Conservation (phyloP, 1,284 basidiomycete genomes). For the Ceratobasidium sp. region DNA sequence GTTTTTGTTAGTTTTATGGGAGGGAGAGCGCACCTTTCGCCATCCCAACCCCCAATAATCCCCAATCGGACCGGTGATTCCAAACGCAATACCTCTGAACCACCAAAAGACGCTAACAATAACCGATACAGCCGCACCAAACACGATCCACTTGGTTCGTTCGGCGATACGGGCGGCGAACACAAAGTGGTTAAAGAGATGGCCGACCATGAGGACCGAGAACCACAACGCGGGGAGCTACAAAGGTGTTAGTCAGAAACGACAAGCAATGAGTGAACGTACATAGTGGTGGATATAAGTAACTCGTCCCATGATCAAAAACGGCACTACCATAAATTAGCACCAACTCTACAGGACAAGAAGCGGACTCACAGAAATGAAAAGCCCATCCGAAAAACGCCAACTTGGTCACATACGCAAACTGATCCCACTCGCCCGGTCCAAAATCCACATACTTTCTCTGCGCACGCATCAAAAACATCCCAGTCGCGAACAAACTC, state of each 20-base stretch:
- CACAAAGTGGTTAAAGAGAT: slow-evolving; percentile 89
- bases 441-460: slow-evolving; percentile 90
- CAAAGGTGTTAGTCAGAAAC: slow-evolving; percentile 14
- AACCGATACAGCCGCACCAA: slow-evolving; percentile 63
- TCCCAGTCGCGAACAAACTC: slow-evolving; percentile 60
- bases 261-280: slow-evolving; percentile 48
- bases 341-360: neutral
- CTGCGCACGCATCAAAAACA: slow-evolving; percentile 84
- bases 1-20: neutral
- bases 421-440: slow-evolving; percentile 90
- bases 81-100: slow-evolving; percentile 89
- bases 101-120: slow-evolving; percentile 88
- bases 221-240: slow-evolving; percentile 96
- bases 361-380: slow-evolving; percentile 74
- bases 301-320: slow-evolving; percentile 93
- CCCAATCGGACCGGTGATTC: slow-evolving; percentile 81
- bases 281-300: slow-evolving; percentile 91
- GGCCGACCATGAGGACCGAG: slow-evolving; percentile 87
- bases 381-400: slow-evolving; percentile 91
- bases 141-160: slow-evolving; percentile 72
- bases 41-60: slow-evolving; percentile 79
- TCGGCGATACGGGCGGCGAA: slow-evolving; percentile 73
- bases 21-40: slow-evolving; percentile 67
- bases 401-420: slow-evolving; percentile 89
- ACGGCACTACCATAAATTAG: slow-evolving; percentile 82